Conservation (phyloP, 192 early-diverging fungal genomes). For the Diversispora eburnea region DNA sequence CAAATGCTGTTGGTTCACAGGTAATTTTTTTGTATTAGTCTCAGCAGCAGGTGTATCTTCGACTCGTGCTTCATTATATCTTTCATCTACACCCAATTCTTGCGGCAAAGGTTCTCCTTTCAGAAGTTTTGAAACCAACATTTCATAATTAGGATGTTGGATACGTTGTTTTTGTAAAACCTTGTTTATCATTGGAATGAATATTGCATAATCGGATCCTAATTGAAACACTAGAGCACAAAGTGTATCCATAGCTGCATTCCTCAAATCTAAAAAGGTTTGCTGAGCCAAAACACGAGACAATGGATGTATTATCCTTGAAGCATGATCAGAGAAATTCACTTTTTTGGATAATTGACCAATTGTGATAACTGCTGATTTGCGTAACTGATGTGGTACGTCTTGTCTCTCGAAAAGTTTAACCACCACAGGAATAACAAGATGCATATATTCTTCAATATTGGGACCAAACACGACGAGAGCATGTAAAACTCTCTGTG, state of each 20-base stretch:
- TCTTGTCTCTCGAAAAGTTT: conserved; percentile 72
- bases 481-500: conserved; percentile 69
- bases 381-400: conserved; percentile 56
- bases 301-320: conserved; percentile 81
- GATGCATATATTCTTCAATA: conserved; percentile 88
- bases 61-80: conserved; percentile 32
- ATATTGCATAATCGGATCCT: conserved; percentile 79
- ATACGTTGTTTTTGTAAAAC: conserved; percentile 63
- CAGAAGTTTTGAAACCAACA: conserved; percentile 67
- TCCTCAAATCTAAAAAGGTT: conserved; percentile 49
- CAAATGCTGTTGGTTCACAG: conserved; percentile 81
- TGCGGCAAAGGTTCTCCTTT: conserved; percentile 74
- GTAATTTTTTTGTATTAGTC: conserved; percentile 62
- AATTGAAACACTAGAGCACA: conserved; percentile 81
- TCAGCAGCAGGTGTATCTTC: conserved; percentile 60
- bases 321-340: conserved; percentile 80
- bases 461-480: conserved; percentile 80
- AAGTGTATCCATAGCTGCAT: conserved; percentile 74
- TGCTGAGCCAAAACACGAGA: conserved; percentile 65
- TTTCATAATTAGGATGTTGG: conserved; percentile 68
- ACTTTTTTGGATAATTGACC: conserved; percentile 71
- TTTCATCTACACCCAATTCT: conserved; percentile 27
- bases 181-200: conserved; percentile 83
- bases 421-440: conserved; percentile 83
- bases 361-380: conserved; percentile 66